A percentile compares a stretch with the other conserved stretches of the same genome.
phyloP scores from a whole-genome alignment of 768 basidiomycete genomes.

The Tulasnella sp. region DNA sequence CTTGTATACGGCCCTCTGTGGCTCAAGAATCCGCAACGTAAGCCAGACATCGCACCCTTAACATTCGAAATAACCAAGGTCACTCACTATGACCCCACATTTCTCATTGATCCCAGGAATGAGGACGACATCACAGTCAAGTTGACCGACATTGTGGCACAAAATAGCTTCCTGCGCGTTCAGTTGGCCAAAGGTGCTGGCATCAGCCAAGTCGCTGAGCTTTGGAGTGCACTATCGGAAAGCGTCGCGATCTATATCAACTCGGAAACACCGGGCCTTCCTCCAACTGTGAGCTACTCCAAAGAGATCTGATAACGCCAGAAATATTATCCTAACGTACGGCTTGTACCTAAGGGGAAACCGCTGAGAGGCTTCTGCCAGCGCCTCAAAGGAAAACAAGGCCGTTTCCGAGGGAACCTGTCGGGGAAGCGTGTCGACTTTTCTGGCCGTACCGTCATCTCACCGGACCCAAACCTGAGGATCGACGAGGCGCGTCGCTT shows the following conservation, averaged over 20 bases:
- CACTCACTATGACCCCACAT: slow-evolving; percentile 4
- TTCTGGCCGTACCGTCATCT: slow-evolving; percentile 95
- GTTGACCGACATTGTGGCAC: slow-evolving; percentile 91
- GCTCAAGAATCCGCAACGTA: slow-evolving; percentile 83
- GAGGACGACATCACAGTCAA: slow-evolving; percentile 98
- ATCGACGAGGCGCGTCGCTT: slow-evolving; percentile 67
- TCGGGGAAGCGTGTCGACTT: slow-evolving; percentile 99
- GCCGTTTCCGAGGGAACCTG: slow-evolving; percentile 94
- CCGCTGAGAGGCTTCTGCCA: slow-evolving; percentile 97
- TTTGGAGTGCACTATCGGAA: slow-evolving; percentile 96
- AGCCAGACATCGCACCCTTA: slow-evolving; percentile 8
- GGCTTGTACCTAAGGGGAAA: no score
- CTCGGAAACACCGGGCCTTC: slow-evolving; percentile 89
- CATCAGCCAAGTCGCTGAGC: slow-evolving; percentile 44
- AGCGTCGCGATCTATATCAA: slow-evolving; percentile 97
- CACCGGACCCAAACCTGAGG: slow-evolving; percentile 95
- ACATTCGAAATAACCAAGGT: not conserved
- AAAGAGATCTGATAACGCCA: no score
- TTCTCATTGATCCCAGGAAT: slow-evolving; percentile 42
- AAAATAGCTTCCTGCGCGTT: slow-evolving; percentile 84
- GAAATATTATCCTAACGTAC: no score
- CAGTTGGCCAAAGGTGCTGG: slow-evolving; percentile 80
- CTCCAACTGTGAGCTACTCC: slow-evolving; percentile 39
- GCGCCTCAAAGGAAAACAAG: slow-evolving; percentile 96
- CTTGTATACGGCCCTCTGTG: slow-evolving; percentile 94